A percentile compares a stretch with the other conserved stretches of the same genome.
Conservation (phyloP, 306 rosid genomes). For the Prunus campanulata region DNA sequence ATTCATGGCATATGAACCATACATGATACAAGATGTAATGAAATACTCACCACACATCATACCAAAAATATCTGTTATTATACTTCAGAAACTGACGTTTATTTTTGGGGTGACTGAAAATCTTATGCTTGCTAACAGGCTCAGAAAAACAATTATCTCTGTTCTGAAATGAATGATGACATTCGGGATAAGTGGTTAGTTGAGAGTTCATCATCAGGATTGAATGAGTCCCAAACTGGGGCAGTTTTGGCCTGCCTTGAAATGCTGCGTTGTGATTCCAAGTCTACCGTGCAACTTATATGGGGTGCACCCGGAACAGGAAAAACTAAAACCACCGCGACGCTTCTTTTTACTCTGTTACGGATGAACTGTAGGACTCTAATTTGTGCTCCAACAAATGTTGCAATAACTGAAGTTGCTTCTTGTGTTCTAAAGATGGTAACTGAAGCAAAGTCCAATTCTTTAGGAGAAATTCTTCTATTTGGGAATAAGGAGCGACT, state of each 20-base stretch:
- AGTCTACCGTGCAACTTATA: slow-evolving; percentile 49
- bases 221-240: slow-evolving; percentile 57
- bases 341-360: slow-evolving; percentile 42
- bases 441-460: slow-evolving; percentile 22
- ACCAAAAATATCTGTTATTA: no score
- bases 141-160: slow-evolving; percentile 28
- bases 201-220: slow-evolving; percentile 17
- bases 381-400: slow-evolving; percentile 76
- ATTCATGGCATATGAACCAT: no score
- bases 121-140: slow-evolving; percentile 33
- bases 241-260: slow-evolving; percentile 51
- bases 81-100: neutral
- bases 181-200: neutral
- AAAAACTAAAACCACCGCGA: slow-evolving; percentile 59
- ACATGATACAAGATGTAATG: no score
- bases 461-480: slow-evolving; percentile 52
- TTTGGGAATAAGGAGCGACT: slow-evolving; percentile 72
- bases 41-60: no score
- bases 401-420: slow-evolving; percentile 70
- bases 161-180: slow-evolving; percentile 1
- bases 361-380: slow-evolving; percentile 50
- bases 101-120: slow-evolving; percentile 1
- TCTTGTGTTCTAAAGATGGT: slow-evolving; percentile 50
- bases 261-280: slow-evolving; percentile 27
- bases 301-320: slow-evolving; percentile 95